Percentiles rank a stretch among this genome's conserved stretches.
phyloP scores from a whole-genome alignment of 139 green algal species.

The Diplosphaera chodatii region DNA sequence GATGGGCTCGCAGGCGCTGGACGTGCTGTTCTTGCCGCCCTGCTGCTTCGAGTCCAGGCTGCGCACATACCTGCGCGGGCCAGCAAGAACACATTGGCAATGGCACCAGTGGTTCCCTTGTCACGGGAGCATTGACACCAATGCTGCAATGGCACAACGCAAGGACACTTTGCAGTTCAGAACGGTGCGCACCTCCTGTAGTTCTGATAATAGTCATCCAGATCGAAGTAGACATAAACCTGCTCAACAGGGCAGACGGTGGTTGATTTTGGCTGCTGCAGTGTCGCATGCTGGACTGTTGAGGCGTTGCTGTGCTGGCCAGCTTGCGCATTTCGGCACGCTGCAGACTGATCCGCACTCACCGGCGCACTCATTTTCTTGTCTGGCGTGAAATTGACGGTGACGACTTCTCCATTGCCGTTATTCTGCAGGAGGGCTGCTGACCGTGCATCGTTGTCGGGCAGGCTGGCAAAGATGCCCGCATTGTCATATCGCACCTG shows the following conservation, averaged over 20 bases:
- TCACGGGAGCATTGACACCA: too few relatives aligned
- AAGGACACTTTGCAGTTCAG: too few relatives aligned
- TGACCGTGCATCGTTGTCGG: background rate
- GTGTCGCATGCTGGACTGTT: too few relatives aligned
- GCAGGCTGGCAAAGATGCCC: conserved; percentile 4
- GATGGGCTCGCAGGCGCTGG: conserved; percentile 49
- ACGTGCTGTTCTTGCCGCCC: conserved; percentile 15
- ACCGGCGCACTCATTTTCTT: conserved; percentile 42
- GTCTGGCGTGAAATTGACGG: conserved; percentile 15
- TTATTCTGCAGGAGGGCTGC: conserved; percentile 5
- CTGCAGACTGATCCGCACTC: conserved; percentile 1
- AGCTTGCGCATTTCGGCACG: too few relatives aligned
- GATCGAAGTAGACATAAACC: conserved; percentile 90
- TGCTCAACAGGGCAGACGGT: conserved; percentile 13
- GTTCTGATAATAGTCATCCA: conserved; percentile 90
- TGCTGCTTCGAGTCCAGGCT: conserved; percentile 72
- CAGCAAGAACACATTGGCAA: too few relatives aligned
- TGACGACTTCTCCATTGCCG: conserved; percentile 9
- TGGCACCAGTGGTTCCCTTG: too few relatives aligned
- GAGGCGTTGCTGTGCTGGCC: too few relatives aligned
- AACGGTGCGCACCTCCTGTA: conserved; percentile 52
- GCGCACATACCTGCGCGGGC: conserved; percentile 63
- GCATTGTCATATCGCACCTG: conserved; percentile 25
- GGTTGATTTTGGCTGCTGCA: too few relatives aligned
- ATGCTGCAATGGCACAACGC: too few relatives aligned